Conservation (phyloP, 208 protist genomes). For the Leishmania major region DNA sequence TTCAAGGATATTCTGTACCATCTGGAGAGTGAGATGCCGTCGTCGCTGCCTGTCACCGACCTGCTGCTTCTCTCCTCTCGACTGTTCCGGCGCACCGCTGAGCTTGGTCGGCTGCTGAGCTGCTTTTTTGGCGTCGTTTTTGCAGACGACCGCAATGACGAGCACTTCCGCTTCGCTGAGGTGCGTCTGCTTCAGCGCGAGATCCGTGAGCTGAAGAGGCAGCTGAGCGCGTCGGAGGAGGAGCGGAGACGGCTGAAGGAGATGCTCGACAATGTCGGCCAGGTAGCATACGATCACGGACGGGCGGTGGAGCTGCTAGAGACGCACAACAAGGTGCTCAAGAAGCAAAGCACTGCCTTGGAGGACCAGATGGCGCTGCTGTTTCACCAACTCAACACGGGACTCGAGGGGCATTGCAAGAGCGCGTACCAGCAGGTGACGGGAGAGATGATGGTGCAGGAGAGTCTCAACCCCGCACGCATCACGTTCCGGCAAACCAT, state of each 20-base stretch:
- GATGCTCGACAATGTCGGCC: slow-evolving; percentile 80
- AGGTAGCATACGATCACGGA: slow-evolving; percentile 78
- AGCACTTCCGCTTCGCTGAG: slow-evolving; percentile 91
- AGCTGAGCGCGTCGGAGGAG: slow-evolving; percentile 64
- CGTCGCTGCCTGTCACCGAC: slow-evolving; percentile 79
- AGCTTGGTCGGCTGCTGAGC: slow-evolving; percentile 78
- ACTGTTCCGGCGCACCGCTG: slow-evolving; percentile 78
- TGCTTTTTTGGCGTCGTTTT: slow-evolving; percentile 91
- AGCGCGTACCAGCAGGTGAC: slow-evolving; percentile 75
- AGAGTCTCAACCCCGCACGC: slow-evolving; percentile 73
- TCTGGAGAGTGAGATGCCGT: slow-evolving; percentile 73
- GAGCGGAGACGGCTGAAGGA: slow-evolving; percentile 64
- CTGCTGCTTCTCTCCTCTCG: slow-evolving; percentile 89
- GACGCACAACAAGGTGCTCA: slow-evolving; percentile 80
- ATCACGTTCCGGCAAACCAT: slow-evolving; percentile 91
- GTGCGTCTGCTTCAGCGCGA: slow-evolving; percentile 82
- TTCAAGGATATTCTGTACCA: slow-evolving; percentile 92
- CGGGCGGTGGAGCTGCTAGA: slow-evolving; percentile 85
- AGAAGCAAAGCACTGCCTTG: slow-evolving; percentile 78
- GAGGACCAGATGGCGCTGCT: slow-evolving; percentile 94
- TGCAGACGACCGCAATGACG: slow-evolving; percentile 81
- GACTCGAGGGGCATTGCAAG: slow-evolving; percentile 78
- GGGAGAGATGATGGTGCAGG: slow-evolving; percentile 78
- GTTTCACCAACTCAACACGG: slow-evolving; percentile 87
- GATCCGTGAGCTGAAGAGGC: slow-evolving; percentile 56